Evolutionary conservation across 2,329 filamentous ascomycete genomes (phyloP), one percentile per base, ranked within the genome.

Genomic region (Neopestalotiopsis sp.): DNA sequence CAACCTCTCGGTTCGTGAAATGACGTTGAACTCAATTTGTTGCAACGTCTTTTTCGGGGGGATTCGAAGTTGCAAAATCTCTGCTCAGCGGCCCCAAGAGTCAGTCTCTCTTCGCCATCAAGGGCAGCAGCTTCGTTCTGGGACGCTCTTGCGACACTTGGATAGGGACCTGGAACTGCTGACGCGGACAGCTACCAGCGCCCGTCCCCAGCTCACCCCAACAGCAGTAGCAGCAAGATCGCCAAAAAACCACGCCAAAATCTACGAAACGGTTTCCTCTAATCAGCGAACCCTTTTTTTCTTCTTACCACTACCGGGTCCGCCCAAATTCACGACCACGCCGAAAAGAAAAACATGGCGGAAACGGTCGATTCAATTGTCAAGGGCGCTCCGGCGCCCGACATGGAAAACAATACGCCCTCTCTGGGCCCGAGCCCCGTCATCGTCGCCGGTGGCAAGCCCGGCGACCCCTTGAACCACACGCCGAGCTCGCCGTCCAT

Each of bases 401-500:
- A 88, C 74, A 85, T 89, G 69, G 81, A 84, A 74, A 80, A 81
- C 74, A 83, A 83, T 72, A 82, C 82, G 69, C 78, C 83, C 59
- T 78, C 82, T 72, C 74, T 81, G 65, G 77, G 79, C 74, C 82
- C 82, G 66, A 82, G 81, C 76, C 80, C 84, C 75, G 34, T 62
- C 13, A 82, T 84, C 77, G 74, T 83, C 72, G 73, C 83, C 74
- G 75, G 74, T 74, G 45, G 59, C 59, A 86, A 85, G 74, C 80
- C 84, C 34, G 82, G 83, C 77, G 94, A 97, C 78, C 94, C 94
- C 34, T 88, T 95, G 71, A 91, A 90, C 75, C 90, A 91, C 71
- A 90, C 95, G 17, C 95, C 95, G n/a, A 95, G 93, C 77, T 94
- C 94, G 17, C 95, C 95, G 60, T 94, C 94, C 67, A 96, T 97